Percentiles rank a stretch among this genome's conserved stretches.
These are phyloP conservation scores for Quercus suber DNA, from an alignment of 306 rosid species.

Conservation along the genomic window DNA sequence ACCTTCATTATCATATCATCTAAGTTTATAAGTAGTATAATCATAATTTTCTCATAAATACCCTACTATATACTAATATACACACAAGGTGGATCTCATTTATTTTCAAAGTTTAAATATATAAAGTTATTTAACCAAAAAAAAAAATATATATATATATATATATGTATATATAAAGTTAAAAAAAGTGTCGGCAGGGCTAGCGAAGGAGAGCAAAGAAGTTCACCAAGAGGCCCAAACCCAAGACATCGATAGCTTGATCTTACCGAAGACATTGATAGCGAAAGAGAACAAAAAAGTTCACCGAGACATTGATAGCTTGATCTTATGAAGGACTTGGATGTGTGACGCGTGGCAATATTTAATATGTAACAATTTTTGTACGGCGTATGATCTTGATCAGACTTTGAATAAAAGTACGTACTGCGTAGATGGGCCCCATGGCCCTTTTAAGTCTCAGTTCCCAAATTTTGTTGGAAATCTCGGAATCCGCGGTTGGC, in stretches of 20 bases:
- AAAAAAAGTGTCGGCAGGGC: conserved; percentile 17
- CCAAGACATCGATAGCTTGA: background rate
- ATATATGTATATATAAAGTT: background rate
- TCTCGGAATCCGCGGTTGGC: too few species aligned
- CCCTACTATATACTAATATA: too few species aligned
- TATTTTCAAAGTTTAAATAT: background rate
- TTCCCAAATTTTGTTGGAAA: too few species aligned
- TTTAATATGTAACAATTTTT: background rate
- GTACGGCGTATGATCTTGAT: background rate
- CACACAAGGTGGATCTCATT: background rate
- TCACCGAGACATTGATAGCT: background rate
- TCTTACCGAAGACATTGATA: background rate
- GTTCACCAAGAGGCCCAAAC: background rate
- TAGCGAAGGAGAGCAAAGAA: background rate
- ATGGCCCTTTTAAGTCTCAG: too few species aligned
- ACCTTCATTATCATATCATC: too few species aligned
- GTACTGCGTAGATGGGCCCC: background rate
- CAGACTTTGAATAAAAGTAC: background rate
- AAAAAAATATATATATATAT: too few species aligned
- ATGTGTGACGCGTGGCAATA: background rate
- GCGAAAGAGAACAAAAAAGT: background rate
- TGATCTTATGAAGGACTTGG: background rate
- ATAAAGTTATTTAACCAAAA: background rate
- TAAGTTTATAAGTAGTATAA: too few species aligned
- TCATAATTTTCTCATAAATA: too few species aligned